phyloP scores from a whole-genome alignment of 1,139 yeast species.

The Kodamaea sp. region DNA sequence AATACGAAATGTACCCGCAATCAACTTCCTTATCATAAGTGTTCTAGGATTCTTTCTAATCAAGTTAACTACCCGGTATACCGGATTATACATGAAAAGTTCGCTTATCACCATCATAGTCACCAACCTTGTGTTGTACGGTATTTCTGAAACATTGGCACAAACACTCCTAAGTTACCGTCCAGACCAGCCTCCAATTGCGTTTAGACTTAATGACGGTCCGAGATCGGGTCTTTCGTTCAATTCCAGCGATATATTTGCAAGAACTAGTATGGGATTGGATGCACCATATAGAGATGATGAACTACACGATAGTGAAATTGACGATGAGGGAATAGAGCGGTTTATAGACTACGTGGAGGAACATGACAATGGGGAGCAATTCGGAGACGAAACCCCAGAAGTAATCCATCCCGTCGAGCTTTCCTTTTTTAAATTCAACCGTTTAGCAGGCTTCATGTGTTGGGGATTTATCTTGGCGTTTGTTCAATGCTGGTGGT shows the following conservation, averaged over 20 bases:
- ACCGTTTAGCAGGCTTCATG: slow-evolving; percentile 77
- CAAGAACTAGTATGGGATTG: slow-evolving; percentile 18
- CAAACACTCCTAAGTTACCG: slow-evolving; percentile 58
- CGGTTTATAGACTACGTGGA: slow-evolving; percentile 41
- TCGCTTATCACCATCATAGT: slow-evolving; percentile 76
- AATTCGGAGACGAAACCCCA: slow-evolving; percentile 15
- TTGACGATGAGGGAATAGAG: slow-evolving; percentile 34
- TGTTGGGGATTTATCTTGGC: slow-evolving; percentile 86
- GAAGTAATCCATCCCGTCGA: slow-evolving; percentile 14
- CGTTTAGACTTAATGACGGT: slow-evolving; percentile 23
- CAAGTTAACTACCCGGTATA: slow-evolving; percentile 58
- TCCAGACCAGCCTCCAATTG: slow-evolving; percentile 22
- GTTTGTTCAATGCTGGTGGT: slow-evolving; percentile 88
- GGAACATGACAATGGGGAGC: slow-evolving; percentile 15
- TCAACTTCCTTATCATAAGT: slow-evolving; percentile 54
- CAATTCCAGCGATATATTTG: slow-evolving; percentile 15
- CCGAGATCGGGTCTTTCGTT: slow-evolving; percentile 11
- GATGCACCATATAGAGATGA: slow-evolving; percentile 15
- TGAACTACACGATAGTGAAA: slow-evolving; percentile 12
- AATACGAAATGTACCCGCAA: slow-evolving; percentile 46
- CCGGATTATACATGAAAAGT: slow-evolving; percentile 62
- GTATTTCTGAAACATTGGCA: slow-evolving; percentile 87
- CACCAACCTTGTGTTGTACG: slow-evolving; percentile 81
- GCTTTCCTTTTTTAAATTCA: slow-evolving; percentile 57
- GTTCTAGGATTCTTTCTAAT: slow-evolving; percentile 51